Base-by-base conservation (phyloP, 2,329 filamentous ascomycete species). In the Dactylella cylindrospora region DNA sequence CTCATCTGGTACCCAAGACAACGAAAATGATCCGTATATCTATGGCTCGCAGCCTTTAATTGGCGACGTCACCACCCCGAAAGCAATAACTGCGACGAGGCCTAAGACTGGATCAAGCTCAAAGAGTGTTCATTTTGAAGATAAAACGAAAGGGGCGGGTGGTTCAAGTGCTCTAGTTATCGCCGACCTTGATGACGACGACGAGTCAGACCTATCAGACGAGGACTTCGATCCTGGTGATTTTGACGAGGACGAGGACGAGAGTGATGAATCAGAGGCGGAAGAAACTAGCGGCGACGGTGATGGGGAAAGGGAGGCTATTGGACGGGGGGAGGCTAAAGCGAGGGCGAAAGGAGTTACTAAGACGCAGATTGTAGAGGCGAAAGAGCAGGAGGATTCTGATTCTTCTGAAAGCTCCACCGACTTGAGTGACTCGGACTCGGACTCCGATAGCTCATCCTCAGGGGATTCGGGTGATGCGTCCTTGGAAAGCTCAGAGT, bases 161-260 rank as follows among this genome's bases (percentile, higher is more conserved):
- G 33, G n/a, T 33, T 61, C 47, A 25, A 41, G 19, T 7, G 47
- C 47, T 25, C 9, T 61, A n/a, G 41, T 49, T 31, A 47, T 61
- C 2, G 55, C 55, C 12, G 13, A 38, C 22, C 22, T 29, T 19
- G 49, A 44, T 8, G 55, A 61, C 15, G 47, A 52, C 19, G 54
- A 49, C 9, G 38, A 51, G 1, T 41, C 46, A 7, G 53, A 61
- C 7, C 47, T 52, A 3, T 46, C 43, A 7, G 55, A 61, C 13
- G 55, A 44, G 2, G 55, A 61, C 26, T 61, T 53, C 13, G 31
- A 53, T 26, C 47, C 49, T 57, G 41, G 54, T 67, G 49, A 44
- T 59, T 25, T n/a, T 55, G 49, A 66, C 4, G 33, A 39, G 19
- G 20, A 23, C 8, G 54, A 51, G 13, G 54, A 60, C 6, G 39